A percentile compares a stretch with the other conserved stretches of the same genome.
phyloP scores from a whole-genome alignment of 352 stramenopile genomes.

The Pilasporangium apinafurcum region DNA sequence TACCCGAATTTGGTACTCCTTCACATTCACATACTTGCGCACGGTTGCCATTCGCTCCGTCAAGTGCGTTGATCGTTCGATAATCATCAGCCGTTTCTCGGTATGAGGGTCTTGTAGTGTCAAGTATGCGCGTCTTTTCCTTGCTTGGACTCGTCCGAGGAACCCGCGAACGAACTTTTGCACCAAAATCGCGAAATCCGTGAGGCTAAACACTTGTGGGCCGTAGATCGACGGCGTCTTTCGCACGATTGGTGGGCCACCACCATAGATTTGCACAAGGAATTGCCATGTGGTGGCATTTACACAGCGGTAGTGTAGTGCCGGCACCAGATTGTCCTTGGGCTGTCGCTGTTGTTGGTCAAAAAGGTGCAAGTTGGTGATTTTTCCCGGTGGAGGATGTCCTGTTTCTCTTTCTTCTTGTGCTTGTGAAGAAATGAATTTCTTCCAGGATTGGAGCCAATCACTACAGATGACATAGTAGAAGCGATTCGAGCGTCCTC shows the following conservation, averaged over 20 bases:
- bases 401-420: neutral
- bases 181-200: conserved; percentile 21
- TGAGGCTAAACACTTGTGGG: conserved; percentile 19
- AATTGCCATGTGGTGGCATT: conserved; percentile 51
- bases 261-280: conserved; percentile 36
- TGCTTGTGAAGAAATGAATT: conserved; percentile 15
- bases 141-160: conserved; percentile 21
- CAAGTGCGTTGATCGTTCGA: conserved; percentile 13
- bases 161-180: conserved; percentile 53
- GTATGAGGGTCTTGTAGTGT: conserved; percentile 20
- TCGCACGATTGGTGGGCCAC: conserved; percentile 36
- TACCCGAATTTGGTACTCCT: conserved; percentile 51
- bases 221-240: conserved; percentile 40
- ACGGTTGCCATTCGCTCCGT: conserved; percentile 33
- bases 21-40: conserved; percentile 43
- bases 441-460: conserved; percentile 46
- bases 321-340: conserved; percentile 12
- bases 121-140: conserved; percentile 9
- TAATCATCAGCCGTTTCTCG: conserved; percentile 8
- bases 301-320: conserved; percentile 49
- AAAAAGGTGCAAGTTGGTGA: conserved; percentile 35
- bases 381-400: conserved; percentile 10
- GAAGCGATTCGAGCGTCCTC: conserved; percentile 14
- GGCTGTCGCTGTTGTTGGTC: neutral
- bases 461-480: conserved; percentile 26